Evolutionary conservation across 202 grass and related monocot genomes (phyloP).

Genomic region (Panicum hallii): DNA sequence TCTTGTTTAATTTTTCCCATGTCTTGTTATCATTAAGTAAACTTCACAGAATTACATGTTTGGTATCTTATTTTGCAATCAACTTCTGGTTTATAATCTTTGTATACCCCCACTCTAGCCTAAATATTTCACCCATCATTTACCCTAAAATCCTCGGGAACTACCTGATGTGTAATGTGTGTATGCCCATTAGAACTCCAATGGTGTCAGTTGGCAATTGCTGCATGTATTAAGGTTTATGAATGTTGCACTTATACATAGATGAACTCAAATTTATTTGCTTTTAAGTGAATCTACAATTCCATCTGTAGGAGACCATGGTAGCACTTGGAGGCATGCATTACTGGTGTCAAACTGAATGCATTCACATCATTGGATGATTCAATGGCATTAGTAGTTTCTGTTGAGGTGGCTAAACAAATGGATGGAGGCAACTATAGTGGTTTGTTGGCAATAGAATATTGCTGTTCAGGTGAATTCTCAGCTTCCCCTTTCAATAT

Average conservation of each 20-base stretch:
- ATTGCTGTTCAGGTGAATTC: slow-evolving; percentile 64
- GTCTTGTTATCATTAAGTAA: not conserved
- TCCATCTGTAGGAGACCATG: slow-evolving; percentile 57
- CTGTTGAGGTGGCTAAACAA: slow-evolving; percentile 63
- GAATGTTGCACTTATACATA: slow-evolving; percentile 24
- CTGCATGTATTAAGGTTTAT: slow-evolving; percentile 5
- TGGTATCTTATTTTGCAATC: not conserved
- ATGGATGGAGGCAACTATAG: slow-evolving; percentile 55
- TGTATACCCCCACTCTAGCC: not conserved
- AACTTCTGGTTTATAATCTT: not conserved
- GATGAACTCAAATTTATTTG: slow-evolving; percentile 29
- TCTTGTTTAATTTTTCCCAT: slow-evolving; percentile 5
- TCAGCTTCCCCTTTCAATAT: slow-evolving; percentile 60
- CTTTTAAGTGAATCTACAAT: slow-evolving; percentile 52
- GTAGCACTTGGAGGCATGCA: slow-evolving; percentile 57
- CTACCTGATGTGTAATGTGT: slow-evolving; percentile 4
- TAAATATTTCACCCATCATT: not conserved
- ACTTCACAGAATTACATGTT: not conserved
- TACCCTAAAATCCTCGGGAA: not conserved
- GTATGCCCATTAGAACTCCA: slow-evolving; percentile 1
- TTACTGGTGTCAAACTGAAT: slow-evolving; percentile 56
- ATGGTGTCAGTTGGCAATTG: slow-evolving; percentile 12
- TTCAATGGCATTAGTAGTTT: slow-evolving; percentile 58
- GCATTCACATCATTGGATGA: slow-evolving; percentile 52
- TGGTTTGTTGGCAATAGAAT: slow-evolving; percentile 50